These are phyloP conservation scores for Phallus indusiatus DNA, from an alignment of 768 basidiomycete species.

Conservation along the genomic window DNA sequence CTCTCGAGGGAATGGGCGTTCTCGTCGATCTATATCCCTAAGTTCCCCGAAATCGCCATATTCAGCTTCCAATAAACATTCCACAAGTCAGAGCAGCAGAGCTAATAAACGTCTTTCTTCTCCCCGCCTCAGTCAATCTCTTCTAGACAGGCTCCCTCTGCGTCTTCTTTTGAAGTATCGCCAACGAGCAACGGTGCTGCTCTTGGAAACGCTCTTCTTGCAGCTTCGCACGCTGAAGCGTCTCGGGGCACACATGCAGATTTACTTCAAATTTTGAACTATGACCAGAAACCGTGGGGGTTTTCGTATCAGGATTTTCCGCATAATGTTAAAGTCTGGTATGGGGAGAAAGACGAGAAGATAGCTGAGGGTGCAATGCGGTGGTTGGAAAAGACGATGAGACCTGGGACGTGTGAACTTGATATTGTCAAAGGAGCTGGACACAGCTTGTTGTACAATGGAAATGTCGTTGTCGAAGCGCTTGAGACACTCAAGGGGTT, in stretches of 20 bases:
- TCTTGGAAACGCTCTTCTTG: constrained; percentile 83
- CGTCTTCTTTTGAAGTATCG: constrained; percentile 10
- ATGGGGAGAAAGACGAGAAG: constrained; percentile 88
- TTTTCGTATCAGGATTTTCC: constrained; percentile 79
- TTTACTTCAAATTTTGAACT: constrained; percentile 85
- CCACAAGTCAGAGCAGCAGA: not conserved
- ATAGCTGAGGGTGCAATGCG: constrained; percentile 84
- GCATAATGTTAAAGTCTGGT: constrained; percentile 78
- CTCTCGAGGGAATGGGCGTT: constrained; percentile 44
- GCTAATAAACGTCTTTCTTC: not conserved
- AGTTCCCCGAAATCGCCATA: constrained; percentile 17
- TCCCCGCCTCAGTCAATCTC: not conserved
- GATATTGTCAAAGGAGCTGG: constrained; percentile 82
- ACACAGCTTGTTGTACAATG: constrained; percentile 90
- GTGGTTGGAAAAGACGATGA: constrained; percentile 88
- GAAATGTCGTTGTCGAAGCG: constrained; percentile 77
- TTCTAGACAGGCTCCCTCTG: not conserved
- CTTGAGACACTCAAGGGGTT: constrained; percentile 57
- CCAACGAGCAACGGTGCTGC: constrained; percentile 49
- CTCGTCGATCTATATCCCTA: constrained; percentile 59
- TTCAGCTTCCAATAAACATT: constrained; percentile 5
- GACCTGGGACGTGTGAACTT: constrained; percentile 62
- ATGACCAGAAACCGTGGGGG: constrained; percentile 81
- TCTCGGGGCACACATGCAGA: constrained; percentile 86
- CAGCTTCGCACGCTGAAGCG: constrained; percentile 92